Evolutionary conservation across 2,329 filamentous ascomycete species (phyloP), one percentile per base, ranked within the genome.

Genomic region (Botrytis tulipae): DNA sequence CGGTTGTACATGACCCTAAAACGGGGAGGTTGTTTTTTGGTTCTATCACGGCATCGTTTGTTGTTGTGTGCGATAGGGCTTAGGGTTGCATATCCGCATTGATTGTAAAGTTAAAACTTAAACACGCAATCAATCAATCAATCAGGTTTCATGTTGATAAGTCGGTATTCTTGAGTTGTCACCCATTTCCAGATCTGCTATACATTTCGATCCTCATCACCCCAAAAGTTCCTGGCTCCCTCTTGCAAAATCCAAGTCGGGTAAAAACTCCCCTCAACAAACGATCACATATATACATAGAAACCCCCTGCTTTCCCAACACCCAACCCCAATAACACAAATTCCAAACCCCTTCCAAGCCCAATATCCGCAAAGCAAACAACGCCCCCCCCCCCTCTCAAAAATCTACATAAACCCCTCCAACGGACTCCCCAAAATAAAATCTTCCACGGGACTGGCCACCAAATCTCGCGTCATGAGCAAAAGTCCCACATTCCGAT

Each of bases 1-100:
- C 54, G 8, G 54, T 57, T 2, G 42, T 60, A 37, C 71, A 73
- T 62, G 71, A 73, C 29, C 48, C 32, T 18, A 73, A 51, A 22
- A 70, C 65, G 7, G 63, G 51, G 0, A 48, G 42, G 35, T 46
- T 68, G 3, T 62, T 69, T 20, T 35, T 73, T 29, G 71, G 65
- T 35, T 44, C n/a, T 22, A 18, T 61, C 18, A 25, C 4, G 6
- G 22, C 63, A 10, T 40, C 32, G 3, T 70, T 48, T 46, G 2
- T 73, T 8, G 42, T 54, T 22, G 65, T 73, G 20, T 70, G 63
- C 20, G 32, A 70, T 18, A 57, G 20, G 20, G 2, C 1, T 32
- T 57, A 54, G 25, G 3, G 5, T 40, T 4, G 16, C 16, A 20
- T 29, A 22, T 20, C 22, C 9, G 3, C 3, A 35, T 20, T 18